Percentiles rank a stretch among this genome's conserved stretches.
These are phyloP conservation scores for Sporothrix luriei DNA, from an alignment of 2,329 filamentous ascomycete genomes.

Conservation along the genomic window DNA sequence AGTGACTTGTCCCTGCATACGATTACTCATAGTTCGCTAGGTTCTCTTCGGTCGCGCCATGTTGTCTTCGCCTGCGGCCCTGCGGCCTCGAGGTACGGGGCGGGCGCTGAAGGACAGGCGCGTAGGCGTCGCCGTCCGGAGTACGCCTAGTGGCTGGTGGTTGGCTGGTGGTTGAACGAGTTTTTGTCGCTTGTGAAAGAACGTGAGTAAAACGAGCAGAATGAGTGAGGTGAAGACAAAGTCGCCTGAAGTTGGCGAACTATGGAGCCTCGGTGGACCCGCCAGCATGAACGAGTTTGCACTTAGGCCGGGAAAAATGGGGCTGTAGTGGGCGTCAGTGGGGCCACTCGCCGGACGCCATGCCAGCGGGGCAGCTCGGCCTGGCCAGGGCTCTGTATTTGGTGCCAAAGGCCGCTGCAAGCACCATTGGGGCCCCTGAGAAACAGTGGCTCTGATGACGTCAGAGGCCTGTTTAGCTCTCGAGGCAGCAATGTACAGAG, in stretches of 20 bases:
- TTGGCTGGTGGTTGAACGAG: neutral
- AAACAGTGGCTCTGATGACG: constrained; percentile 19
- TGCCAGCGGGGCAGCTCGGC: neutral
- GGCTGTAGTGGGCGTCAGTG: neutral
- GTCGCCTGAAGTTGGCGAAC: constrained; percentile 8
- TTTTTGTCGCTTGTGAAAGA: neutral
- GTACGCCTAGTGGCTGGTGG: too few species aligned
- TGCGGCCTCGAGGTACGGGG: neutral
- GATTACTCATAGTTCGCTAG: neutral
- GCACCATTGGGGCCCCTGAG: constrained; percentile 3
- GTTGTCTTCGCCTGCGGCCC: neutral
- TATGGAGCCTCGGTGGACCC: constrained; percentile 27
- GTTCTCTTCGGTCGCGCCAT: neutral
- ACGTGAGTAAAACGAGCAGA: neutral
- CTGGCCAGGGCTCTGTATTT: too few species aligned
- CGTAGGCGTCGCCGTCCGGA: too few species aligned
- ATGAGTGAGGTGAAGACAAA: too few species aligned
- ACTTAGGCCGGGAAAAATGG: constrained; percentile 20
- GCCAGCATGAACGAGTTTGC: constrained; percentile 26
- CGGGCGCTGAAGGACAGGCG: neutral
- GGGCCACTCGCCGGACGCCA: neutral
- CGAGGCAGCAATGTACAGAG: neutral
- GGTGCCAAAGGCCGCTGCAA: neutral
- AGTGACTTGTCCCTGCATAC: neutral
- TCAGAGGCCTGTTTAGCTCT: constrained; percentile 1